Percentiles rank a stretch among this genome's conserved stretches.
phyloP scores from a whole-genome alignment of 768 basidiomycete species.

The Pisolithus sp. region DNA sequence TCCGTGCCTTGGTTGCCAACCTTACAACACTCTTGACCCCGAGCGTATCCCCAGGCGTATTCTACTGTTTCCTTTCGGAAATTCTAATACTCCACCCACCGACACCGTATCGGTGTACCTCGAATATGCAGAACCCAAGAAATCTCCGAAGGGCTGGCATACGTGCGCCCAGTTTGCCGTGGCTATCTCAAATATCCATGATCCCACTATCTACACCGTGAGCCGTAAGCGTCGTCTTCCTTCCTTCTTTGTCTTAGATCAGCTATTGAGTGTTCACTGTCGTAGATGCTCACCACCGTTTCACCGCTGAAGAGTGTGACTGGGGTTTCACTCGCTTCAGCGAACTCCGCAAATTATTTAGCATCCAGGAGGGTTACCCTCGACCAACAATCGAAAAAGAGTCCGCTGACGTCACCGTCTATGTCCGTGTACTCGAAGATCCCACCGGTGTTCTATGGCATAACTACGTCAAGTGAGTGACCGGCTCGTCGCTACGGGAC shows the following conservation, averaged over 20 bases:
- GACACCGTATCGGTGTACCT: constrained; percentile 99
- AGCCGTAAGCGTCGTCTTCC: constrained; percentile 56
- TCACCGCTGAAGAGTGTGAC: constrained; percentile 98
- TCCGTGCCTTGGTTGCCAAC: constrained; percentile 29
- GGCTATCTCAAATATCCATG: constrained; percentile 91
- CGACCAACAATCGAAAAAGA: constrained; percentile 96
- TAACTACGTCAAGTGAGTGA: constrained; percentile 93
- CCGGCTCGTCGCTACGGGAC: not conserved
- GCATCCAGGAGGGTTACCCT: constrained; percentile 69
- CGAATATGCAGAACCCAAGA: constrained; percentile 98
- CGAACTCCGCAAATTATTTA: constrained; percentile 91
- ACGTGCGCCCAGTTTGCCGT: constrained; percentile 98
- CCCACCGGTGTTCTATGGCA: constrained; percentile 99
- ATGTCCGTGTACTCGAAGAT: constrained; percentile 93
- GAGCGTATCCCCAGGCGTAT: constrained; percentile 71
- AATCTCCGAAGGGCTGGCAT: constrained; percentile 96
- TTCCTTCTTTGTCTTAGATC: constrained; percentile 23
- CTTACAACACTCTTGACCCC: not conserved
- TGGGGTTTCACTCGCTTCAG: constrained; percentile 99
- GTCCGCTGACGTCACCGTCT: constrained; percentile 91
- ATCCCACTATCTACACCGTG: constrained; percentile 94
- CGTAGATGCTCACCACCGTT: constrained; percentile 95
- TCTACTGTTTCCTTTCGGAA: constrained; percentile 95
- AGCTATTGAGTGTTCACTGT: not conserved
- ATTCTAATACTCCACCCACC: constrained; percentile 97